phyloP scores from a whole-genome alignment of 2,329 filamentous ascomycete genomes.

The Talaromyces sp. region DNA sequence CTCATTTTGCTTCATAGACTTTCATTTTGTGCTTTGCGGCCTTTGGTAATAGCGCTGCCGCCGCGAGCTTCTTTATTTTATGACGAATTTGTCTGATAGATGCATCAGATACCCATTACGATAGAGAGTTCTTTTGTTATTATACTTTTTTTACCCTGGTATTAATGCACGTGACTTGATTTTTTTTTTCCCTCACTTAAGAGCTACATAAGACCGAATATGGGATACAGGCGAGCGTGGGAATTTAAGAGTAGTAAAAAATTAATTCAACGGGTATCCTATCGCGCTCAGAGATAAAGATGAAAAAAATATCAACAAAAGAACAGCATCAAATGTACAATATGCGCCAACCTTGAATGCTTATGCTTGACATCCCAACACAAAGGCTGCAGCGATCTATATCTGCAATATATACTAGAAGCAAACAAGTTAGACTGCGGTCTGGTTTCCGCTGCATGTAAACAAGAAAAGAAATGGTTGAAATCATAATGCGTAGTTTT shows the following conservation, averaged over 20 bases:
- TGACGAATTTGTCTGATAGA: background rate
- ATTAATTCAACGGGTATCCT: background rate
- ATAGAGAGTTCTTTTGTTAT: background rate
- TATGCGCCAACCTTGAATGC: constrained; percentile 2
- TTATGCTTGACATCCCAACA: background rate
- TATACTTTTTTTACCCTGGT: background rate
- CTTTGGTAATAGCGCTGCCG: background rate
- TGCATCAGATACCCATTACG: constrained; percentile 5
- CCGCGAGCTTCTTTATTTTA: background rate
- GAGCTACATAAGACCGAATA: background rate
- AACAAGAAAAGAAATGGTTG: background rate
- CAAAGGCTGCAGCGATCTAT: background rate
- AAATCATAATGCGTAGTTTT: constrained; percentile 78
- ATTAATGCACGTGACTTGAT: background rate
- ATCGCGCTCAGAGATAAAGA: background rate
- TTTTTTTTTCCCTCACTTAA: background rate
- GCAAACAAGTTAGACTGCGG: background rate
- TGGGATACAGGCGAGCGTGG: background rate
- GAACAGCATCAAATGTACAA: background rate
- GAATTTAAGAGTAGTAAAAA: background rate
- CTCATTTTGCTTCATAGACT: background rate
- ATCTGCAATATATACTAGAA: constrained; percentile 1
- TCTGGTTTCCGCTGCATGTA: background rate
- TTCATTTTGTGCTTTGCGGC: background rate
- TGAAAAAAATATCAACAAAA: background rate